These are phyloP conservation scores for Neotropicomus parvogracilis DNA, from an alignment of 1,284 basidiomycete genomes.

Conservation along the genomic window DNA sequence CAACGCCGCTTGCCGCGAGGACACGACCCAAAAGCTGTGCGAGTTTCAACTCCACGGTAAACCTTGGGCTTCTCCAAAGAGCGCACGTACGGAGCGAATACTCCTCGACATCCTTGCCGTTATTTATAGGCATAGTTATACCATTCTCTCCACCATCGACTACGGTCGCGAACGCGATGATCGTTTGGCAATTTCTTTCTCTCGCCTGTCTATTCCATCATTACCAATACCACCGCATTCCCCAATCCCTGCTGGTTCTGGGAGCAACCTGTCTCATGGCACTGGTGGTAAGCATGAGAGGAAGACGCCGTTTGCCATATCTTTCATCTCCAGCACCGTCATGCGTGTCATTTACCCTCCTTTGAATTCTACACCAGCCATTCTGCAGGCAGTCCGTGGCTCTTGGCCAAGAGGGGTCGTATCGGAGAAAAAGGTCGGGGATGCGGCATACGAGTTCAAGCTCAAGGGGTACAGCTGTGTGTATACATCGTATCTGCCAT, in stretches of 20 bases:
- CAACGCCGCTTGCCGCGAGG: constrained; percentile 51
- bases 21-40: constrained; percentile 53
- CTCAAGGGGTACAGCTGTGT: constrained; percentile 75
- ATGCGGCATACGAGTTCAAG: constrained; percentile 72
- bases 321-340: constrained; percentile 62
- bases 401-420: constrained; percentile 77
- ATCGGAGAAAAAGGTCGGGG: constrained; percentile 69
- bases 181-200: constrained; percentile 65
- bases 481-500: constrained; percentile 25
- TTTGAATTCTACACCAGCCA: constrained; percentile 69
- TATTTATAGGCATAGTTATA: constrained; percentile 60
- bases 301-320: constrained; percentile 64
- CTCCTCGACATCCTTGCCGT: constrained; percentile 62
- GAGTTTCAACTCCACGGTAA: constrained; percentile 65
- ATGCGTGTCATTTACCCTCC: constrained; percentile 73
- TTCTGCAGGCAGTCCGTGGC: constrained; percentile 69
- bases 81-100: constrained; percentile 60
- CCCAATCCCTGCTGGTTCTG: constrained; percentile 36
- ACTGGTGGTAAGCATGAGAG: constrained; percentile 31
- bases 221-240: constrained; percentile 33
- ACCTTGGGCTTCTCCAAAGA: constrained; percentile 70
- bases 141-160: constrained; percentile 65
- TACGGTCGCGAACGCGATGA: constrained; percentile 76
- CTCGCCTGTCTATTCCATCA: constrained; percentile 39
- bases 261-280: constrained; percentile 38